phyloP scores from a whole-genome alignment of 805 yeast genomes.

The Yarrowia alimentaria region DNA sequence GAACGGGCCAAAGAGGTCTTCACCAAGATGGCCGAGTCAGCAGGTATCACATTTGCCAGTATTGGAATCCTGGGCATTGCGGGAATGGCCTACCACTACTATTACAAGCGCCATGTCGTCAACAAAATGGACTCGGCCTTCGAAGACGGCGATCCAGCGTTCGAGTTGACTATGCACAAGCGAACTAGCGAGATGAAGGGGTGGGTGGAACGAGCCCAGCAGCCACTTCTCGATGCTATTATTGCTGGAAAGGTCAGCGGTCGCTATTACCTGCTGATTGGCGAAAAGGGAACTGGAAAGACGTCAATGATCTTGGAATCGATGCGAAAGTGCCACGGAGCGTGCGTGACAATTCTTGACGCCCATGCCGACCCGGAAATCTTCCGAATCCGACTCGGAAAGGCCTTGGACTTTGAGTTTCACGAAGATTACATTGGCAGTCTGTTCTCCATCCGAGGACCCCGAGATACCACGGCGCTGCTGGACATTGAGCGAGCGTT shows the following conservation, averaged over 20 bases:
- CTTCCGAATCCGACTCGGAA: constrained; percentile 71
- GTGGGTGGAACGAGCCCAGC: constrained; percentile 75
- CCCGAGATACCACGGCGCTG: constrained; percentile 78
- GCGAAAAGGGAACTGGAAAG: constrained; percentile 87
- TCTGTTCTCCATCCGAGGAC: constrained; percentile 75
- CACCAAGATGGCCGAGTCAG: constrained; percentile 50
- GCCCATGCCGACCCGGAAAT: constrained; percentile 87
- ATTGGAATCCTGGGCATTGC: constrained; percentile 66
- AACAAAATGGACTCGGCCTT: constrained; percentile 66
- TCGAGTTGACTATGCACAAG: constrained; percentile 55
- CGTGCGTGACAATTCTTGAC: constrained; percentile 67
- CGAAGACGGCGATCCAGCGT: constrained; percentile 63
- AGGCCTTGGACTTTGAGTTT: constrained; percentile 68
- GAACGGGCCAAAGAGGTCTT: constrained; percentile 25
- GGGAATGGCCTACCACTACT: constrained; percentile 66
- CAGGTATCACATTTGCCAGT: constrained; percentile 68
- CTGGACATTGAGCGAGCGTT: constrained; percentile 82
- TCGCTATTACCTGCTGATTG: constrained; percentile 67
- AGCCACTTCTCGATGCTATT: constrained; percentile 59
- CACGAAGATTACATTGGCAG: constrained; percentile 84
- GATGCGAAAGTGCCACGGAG: constrained; percentile 60
- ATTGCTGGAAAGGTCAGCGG: constrained; percentile 64
- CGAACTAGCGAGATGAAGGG: constrained; percentile 38
- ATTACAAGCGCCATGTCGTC: constrained; percentile 58
- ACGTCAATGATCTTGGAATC: constrained; percentile 72